Evolutionary conservation across 2,329 filamentous ascomycete genomes (phyloP).

Genomic region (Colletotrichum aenigma): DNA sequence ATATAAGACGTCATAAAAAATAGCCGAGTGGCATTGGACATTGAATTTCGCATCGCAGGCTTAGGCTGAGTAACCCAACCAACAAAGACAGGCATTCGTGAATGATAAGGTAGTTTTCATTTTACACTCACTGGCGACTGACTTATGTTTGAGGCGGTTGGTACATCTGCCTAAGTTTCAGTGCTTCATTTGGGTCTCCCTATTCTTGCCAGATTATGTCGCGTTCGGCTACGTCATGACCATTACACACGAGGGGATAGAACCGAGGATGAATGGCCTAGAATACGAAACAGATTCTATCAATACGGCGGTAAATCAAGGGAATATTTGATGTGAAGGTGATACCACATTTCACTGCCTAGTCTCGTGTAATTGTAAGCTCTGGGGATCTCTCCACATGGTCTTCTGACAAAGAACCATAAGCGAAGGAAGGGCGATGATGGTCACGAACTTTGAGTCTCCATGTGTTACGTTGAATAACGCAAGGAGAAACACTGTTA

Average conservation of each 20-base stretch:
- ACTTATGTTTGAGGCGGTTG: too few relatives aligned
- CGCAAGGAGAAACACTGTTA: neutral
- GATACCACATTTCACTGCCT: neutral
- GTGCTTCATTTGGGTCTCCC: neutral
- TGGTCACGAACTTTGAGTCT: neutral
- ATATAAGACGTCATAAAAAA: neutral
- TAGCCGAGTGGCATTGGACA: neutral
- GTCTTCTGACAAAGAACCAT: neutral
- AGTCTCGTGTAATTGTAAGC: neutral
- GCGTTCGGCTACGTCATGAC: rapidly evolving
- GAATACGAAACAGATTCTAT: neutral
- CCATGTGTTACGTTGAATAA: neutral
- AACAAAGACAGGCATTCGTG: neutral
- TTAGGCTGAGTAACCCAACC: neutral
- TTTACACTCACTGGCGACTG: neutral
- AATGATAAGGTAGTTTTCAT: neutral
- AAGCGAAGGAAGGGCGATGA: neutral
- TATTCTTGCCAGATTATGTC: neutral
- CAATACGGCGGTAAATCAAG: neutral
- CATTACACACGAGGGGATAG: neutral
- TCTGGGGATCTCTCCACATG: neutral
- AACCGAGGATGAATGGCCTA: neutral
- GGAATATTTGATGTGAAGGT: neutral
- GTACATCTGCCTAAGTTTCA: neutral
- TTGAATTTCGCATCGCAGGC: neutral